Evolutionary conservation across 345 rosid species (phyloP), one percentile per base, ranked within the genome.

Genomic region (Aquilaria malaccensis): DNA sequence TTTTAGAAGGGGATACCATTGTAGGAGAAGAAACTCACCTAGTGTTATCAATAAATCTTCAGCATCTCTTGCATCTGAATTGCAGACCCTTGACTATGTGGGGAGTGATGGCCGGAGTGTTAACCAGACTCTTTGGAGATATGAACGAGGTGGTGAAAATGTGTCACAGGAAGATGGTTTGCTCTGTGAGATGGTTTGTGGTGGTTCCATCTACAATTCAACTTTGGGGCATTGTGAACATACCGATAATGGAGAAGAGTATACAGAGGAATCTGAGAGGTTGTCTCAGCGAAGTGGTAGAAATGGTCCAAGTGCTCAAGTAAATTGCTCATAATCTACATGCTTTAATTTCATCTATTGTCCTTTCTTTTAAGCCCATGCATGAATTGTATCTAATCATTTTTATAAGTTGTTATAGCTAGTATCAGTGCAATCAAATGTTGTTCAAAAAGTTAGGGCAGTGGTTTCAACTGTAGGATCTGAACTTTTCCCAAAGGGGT

Each of bases 1-100:
- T 70, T 86, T 79, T 63, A 51, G 77, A 30, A 62, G 82, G 56
- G 79, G 77, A 48, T 83, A 66, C 45, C 43, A 43, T 33, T 63
- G 66, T 52, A 45, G 62, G 29, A 64, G 79, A 62, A 75, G 76
- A 65, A 76, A 61, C 55, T 12, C 60, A 9, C 58, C 58, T 60
- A 41, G 67, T 59, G 54, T 56, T 13, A 68, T 69, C 43, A 74
- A 63, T 69, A 70, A 56, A 56, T 81, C 98, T 72, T 60, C 79
- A 14, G 74, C 76, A 61, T 75, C 88, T 56, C 66, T 76, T 56
- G 86, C 97, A 49, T 93, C 97, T 3, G 96, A 94, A 71, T 94
- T 97, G 9, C 96, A 74, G 70, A 83, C 91, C 1, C 69, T 87
- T 62, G 85, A 77, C 64, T 83, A 37, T 37, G 43, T 37, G 43